A percentile compares a stretch with the other conserved stretches of the same genome.
Conservation (phyloP, 371 early-diverging fungal species). For the Lichtheimia ramosa region DNA sequence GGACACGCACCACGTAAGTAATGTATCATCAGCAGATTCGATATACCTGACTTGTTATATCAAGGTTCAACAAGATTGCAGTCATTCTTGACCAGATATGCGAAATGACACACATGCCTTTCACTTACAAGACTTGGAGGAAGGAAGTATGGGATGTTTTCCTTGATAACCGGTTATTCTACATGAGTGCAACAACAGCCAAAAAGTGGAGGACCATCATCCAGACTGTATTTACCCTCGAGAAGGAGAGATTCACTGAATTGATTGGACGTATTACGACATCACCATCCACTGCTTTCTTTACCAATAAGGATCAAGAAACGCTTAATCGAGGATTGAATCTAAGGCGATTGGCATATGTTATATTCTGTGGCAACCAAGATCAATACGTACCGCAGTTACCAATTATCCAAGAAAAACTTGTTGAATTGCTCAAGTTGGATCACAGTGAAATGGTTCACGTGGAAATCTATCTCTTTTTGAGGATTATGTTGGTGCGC, state of each 20-base stretch:
- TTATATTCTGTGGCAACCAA: slow-evolving; percentile 70
- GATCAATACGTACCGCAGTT: slow-evolving; percentile 83
- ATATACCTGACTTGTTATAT: not conserved
- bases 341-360: slow-evolving; percentile 77
- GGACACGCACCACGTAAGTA: slow-evolving; percentile 29
- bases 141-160: slow-evolving; percentile 85
- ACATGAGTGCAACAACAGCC: slow-evolving; percentile 50
- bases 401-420: slow-evolving; percentile 84
- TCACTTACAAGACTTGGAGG: slow-evolving; percentile 70
- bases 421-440: slow-evolving; percentile 84
- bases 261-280: slow-evolving; percentile 73
- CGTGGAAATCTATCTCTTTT: slow-evolving; percentile 81
- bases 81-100: slow-evolving; percentile 47
- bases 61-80: slow-evolving; percentile 27
- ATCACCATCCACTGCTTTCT: slow-evolving; percentile 70
- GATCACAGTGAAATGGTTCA: slow-evolving; percentile 69
- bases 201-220: slow-evolving; percentile 72
- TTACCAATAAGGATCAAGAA: slow-evolving; percentile 85
- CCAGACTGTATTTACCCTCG: slow-evolving; percentile 62
- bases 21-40: not conserved
- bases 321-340: slow-evolving; percentile 64
- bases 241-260: slow-evolving; percentile 77
- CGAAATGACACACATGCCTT: slow-evolving; percentile 66
- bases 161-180: slow-evolving; percentile 72
- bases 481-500: slow-evolving; percentile 79